Conservation (phyloP, 1,139 yeast genomes). For the Saccharomyces hybrid region DNA sequence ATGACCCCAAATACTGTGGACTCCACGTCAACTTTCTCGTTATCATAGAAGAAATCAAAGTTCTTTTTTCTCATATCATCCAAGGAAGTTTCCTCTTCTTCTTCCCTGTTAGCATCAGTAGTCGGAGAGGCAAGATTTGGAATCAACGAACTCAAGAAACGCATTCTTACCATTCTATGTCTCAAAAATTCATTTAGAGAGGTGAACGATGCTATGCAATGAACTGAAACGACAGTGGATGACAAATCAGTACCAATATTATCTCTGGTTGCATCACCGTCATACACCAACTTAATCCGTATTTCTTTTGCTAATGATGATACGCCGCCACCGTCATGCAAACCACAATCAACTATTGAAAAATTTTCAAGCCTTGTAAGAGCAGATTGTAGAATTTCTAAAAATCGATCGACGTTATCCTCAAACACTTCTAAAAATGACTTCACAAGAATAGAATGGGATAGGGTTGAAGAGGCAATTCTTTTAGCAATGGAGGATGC, state of each 20-base stretch:
- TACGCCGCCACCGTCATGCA: conserved; percentile 35
- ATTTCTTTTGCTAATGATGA: conserved; percentile 69
- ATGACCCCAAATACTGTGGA: conserved; percentile 79
- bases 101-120: neutral
- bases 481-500: conserved; percentile 41
- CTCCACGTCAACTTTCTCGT: conserved; percentile 54
- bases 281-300: conserved; percentile 42
- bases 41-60: conserved; percentile 58
- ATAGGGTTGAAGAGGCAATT: conserved; percentile 26
- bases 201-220: conserved; percentile 79
- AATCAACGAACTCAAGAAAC: conserved; percentile 18
- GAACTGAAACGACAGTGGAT: conserved; percentile 58
- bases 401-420: conserved; percentile 37
- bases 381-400: conserved; percentile 62
- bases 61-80: conserved; percentile 33
- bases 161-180: conserved; percentile 32
- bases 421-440: conserved; percentile 45
- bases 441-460: conserved; percentile 13
- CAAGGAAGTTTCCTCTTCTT: conserved; percentile 2
- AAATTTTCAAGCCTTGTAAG: conserved; percentile 70
- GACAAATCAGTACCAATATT: conserved; percentile 34
- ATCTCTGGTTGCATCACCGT: conserved; percentile 30
- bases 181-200: conserved; percentile 60
- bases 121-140: conserved; percentile 13
- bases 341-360: conserved; percentile 57